A percentile compares a stretch with the other conserved stretches of the same genome.
These are phyloP conservation scores for Mucor ambiguus DNA, from an alignment of 371 early-diverging fungal species.

Conservation along the genomic window DNA sequence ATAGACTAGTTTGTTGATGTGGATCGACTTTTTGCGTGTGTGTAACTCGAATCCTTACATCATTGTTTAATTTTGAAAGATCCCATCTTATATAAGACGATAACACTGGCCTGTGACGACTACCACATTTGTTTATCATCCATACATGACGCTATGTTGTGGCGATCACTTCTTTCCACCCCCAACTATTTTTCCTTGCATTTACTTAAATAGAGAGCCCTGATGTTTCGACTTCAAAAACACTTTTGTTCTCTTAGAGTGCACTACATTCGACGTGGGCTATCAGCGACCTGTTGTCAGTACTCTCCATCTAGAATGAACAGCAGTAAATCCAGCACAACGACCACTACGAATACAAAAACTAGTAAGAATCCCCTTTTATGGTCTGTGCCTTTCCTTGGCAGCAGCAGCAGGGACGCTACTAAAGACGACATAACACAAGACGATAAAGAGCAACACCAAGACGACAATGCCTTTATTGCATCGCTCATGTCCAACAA, in stretches of 20 bases:
- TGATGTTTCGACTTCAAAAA: not conserved
- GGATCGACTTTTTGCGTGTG: not conserved
- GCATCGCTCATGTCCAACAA: slow-evolving; percentile 20
- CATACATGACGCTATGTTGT: not conserved
- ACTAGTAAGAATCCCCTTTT: not conserved
- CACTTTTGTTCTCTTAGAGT: not conserved
- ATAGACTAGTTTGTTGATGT: not conserved
- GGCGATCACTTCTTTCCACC: not conserved
- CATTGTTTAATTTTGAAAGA: not conserved
- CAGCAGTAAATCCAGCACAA: not conserved
- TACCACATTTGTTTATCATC: not conserved
- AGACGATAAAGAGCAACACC: not conserved
- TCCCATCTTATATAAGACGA: not conserved
- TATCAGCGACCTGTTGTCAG: not conserved
- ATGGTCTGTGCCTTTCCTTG: slow-evolving; percentile 5
- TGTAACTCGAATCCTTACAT: slow-evolving; percentile 4
- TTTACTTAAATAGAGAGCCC: not conserved
- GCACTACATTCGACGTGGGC: not conserved
- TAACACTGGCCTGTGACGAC: not conserved
- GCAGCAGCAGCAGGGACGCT: not conserved
- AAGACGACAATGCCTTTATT: slow-evolving; percentile 22
- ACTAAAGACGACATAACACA: not conserved
- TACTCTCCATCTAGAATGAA: not conserved
- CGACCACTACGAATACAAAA: not conserved
- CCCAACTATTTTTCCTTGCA: not conserved